phyloP scores from a whole-genome alignment of 2,329 filamentous ascomycete genomes.

The Aspergillus pseudoviridinutans region DNA sequence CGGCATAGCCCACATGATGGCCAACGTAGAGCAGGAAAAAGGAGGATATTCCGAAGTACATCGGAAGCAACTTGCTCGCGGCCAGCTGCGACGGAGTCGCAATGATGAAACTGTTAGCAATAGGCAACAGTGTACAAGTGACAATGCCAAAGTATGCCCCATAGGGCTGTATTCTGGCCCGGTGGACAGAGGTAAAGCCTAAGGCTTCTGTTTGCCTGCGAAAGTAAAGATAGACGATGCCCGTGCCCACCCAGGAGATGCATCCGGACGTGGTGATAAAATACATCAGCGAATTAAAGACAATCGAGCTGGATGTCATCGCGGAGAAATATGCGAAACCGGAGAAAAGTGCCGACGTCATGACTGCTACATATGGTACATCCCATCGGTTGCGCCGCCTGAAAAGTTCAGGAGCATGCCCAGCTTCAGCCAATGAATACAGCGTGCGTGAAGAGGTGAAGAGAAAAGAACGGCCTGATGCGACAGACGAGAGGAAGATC shows the following conservation, averaged over 20 bases:
- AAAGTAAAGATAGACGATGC: constrained; percentile 55
- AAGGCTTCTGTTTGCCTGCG: constrained; percentile 43
- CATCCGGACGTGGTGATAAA: constrained; percentile 65
- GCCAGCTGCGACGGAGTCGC: constrained; percentile 62
- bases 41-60: constrained; percentile 60
- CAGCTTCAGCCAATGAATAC: constrained; percentile 59
- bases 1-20: constrained; percentile 35
- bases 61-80: constrained; percentile 57
- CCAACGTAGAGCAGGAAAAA: constrained; percentile 54
- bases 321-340: constrained; percentile 65
- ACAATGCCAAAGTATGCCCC: constrained; percentile 59
- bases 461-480: constrained; percentile 72
- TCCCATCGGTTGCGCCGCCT: constrained; percentile 56
- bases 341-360: constrained; percentile 53
- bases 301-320: constrained; percentile 52
- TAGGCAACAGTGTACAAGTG: constrained; percentile 52
- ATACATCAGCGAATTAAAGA: constrained; percentile 68
- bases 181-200: constrained; percentile 46
- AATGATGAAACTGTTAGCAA: constrained; percentile 69
- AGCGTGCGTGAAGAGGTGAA: constrained; percentile 67
- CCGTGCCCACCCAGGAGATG: constrained; percentile 64
- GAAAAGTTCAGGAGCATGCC: constrained; percentile 58
- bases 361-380: constrained; percentile 60
- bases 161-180: constrained; percentile 57
- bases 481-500: constrained; percentile 71